Base-by-base conservation (phyloP, 352 stramenopile species). In the Phytophthora citricola region DNA sequence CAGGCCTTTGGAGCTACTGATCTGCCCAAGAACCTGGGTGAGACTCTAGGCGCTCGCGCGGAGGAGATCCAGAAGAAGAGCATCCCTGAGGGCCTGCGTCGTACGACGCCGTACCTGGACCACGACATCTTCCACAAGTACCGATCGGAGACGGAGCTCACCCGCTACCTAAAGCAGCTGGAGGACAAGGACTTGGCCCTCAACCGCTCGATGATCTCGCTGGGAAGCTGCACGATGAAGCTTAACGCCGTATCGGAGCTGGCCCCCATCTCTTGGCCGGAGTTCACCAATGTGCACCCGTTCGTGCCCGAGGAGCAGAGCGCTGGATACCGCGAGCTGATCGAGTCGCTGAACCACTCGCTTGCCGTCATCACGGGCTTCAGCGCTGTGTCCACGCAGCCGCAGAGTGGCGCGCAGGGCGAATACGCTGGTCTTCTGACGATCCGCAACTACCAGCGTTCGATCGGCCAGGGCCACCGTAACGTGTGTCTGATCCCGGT, bases 191-290 rank as follows among this genome's bases (percentile, higher is more conserved):
- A 99, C 77, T 77, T 99, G 34, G 91, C 97, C 15, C 90, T 99
- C n/a, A 99, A 99, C 82, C 93, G 97, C 57, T 99, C 96, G 50
- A 99, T 99, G 98, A 99, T 99, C 78, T 98, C 97, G 38, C 87
- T 99, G 5, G 98, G 98, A 43, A 99, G 96, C 17, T 99, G 98
- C 74, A 99, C 98, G n/a, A 99, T 99, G 98, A 99, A 99, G 83
- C 87, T 99, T 9, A 99, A 99, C 72, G 94, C 97, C 29, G 97
- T 98, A 17, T 90, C 89, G 55, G 97, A 99, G 82, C 94, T 99
- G 79, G 92, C 98, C 39, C 97, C 98, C 2, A 84, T 99, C 11
- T 98, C 97, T 11, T 99, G 97, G 98, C 87, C 84, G 32, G 95
- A 98, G 69, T 98, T 99, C 75, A 94, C 86, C 47, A 97, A 99